Conservation (phyloP, 1,139 yeast genomes). For the Nakaseomyces nivariensis region DNA sequence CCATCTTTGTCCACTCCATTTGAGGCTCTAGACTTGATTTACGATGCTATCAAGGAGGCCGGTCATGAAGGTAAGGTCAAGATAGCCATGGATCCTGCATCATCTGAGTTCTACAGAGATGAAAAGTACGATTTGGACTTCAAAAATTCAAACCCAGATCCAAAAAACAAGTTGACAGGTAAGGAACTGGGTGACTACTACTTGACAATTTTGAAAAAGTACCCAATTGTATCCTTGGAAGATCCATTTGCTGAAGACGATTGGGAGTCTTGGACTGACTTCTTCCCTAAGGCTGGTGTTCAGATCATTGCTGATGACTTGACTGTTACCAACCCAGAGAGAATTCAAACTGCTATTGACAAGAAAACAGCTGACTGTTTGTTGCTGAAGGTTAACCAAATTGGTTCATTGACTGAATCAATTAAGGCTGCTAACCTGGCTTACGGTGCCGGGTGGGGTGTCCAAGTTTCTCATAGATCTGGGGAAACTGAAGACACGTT, state of each 20-base stretch:
- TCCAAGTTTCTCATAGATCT: slow-evolving; percentile 95
- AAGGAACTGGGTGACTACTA: slow-evolving; percentile 75
- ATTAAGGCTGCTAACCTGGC: slow-evolving; percentile 89
- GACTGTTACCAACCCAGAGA: slow-evolving; percentile 92
- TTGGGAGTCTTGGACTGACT: slow-evolving; percentile 95
- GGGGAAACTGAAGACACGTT: slow-evolving; percentile 98
- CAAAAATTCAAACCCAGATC: slow-evolving; percentile 88
- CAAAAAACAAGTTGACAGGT: slow-evolving; percentile 82
- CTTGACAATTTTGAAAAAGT: slow-evolving; percentile 64
- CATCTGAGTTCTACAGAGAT: slow-evolving; percentile 92
- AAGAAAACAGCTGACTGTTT: slow-evolving; percentile 89
- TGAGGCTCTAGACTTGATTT: slow-evolving; percentile 90
- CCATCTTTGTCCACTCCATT: slow-evolving; percentile 87
- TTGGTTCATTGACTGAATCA: slow-evolving; percentile 85
- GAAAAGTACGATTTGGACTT: slow-evolving; percentile 94
- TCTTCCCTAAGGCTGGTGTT: slow-evolving; percentile 62
- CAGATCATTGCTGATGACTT: slow-evolving; percentile 96
- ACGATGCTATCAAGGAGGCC: slow-evolving; percentile 74
- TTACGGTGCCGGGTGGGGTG: slow-evolving; percentile 92
- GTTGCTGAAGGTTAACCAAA: slow-evolving; percentile 91
- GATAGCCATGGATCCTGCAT: slow-evolving; percentile 91
- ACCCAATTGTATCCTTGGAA: slow-evolving; percentile 95
- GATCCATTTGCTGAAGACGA: slow-evolving; percentile 99
- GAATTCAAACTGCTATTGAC: slow-evolving; percentile 90
- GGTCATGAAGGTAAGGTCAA: slow-evolving; percentile 87